A percentile compares a stretch with the other conserved stretches of the same genome.
phyloP scores from a whole-genome alignment of 2,329 filamentous ascomycete genomes.

The Beauveria sp. region DNA sequence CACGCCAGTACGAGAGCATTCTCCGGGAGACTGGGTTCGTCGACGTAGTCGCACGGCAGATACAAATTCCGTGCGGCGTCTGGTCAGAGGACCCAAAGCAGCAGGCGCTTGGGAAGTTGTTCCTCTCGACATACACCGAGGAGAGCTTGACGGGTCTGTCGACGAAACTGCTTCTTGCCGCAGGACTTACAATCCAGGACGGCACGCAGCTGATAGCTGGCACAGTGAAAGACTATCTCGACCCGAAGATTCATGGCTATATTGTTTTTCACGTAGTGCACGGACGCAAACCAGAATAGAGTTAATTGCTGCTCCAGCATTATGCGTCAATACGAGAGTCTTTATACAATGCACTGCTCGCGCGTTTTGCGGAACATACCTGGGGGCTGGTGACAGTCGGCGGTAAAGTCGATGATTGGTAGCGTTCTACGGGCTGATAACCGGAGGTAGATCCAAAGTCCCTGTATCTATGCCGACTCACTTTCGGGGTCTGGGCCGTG shows the following conservation, averaged over 20 bases:
- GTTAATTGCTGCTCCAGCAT: neutral
- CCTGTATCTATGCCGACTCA: neutral
- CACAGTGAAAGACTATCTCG: neutral
- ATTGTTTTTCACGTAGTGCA: neutral
- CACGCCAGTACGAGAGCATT: too few species aligned
- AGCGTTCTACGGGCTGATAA: neutral
- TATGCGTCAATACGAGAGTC: neutral
- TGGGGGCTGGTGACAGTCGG: neutral
- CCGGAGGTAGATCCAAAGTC: neutral
- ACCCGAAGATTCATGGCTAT: neutral
- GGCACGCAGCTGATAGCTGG: neutral
- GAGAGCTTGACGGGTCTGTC: neutral
- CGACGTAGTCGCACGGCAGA: neutral
- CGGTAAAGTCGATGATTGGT: neutral
- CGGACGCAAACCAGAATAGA: neutral
- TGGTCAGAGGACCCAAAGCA: neutral
- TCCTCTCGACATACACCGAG: neutral
- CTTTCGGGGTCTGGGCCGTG: neutral
- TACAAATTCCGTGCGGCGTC: neutral
- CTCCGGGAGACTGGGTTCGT: neutral
- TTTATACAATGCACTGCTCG: neutral
- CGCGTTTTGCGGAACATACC: neutral
- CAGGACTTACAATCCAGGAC: neutral
- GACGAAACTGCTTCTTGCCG: too few species aligned
- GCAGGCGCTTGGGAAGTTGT: neutral